These are phyloP conservation scores for Mitragyna speciosa DNA, from an alignment of 257 asterid species.

Conservation along the genomic window DNA sequence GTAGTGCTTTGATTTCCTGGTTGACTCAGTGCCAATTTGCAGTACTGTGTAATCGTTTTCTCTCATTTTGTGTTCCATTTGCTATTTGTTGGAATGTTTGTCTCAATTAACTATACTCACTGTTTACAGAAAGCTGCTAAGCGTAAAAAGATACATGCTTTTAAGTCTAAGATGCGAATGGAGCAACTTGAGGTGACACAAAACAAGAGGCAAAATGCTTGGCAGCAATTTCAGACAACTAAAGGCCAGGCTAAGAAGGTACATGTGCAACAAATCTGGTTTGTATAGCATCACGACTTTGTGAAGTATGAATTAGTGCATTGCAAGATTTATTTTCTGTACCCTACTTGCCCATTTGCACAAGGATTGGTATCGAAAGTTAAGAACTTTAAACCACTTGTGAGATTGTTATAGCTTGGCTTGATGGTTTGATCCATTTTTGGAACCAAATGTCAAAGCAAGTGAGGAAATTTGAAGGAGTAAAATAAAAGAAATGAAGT, in stretches of 20 bases:
- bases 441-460: not conserved
- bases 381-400: not conserved
- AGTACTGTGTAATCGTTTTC: not conserved
- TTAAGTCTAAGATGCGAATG: slow-evolving; percentile 89
- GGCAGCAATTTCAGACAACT: slow-evolving; percentile 98
- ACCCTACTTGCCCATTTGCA: not conserved
- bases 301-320: not conserved
- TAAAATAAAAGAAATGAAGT: no score
- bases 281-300: not conserved
- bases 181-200: slow-evolving; percentile 91
- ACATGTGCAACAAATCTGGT: slow-evolving; percentile 5
- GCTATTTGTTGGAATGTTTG: not conserved
- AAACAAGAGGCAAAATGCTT: slow-evolving; percentile 92
- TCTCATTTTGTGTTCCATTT: not conserved
- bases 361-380: not conserved
- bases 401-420: not conserved
- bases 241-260: slow-evolving; percentile 96
- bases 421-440: not conserved
- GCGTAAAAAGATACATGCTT: slow-evolving; percentile 85
- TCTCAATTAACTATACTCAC: not conserved
- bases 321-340: not conserved
- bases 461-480: not conserved
- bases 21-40: not conserved
- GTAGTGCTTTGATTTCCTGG: not conserved
- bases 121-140: slow-evolving; percentile 75